Evolutionary conservation across 2,329 filamentous ascomycete species (phyloP), one percentile per base, ranked within the genome.

Genomic region (Pseudocercospora vitis): DNA sequence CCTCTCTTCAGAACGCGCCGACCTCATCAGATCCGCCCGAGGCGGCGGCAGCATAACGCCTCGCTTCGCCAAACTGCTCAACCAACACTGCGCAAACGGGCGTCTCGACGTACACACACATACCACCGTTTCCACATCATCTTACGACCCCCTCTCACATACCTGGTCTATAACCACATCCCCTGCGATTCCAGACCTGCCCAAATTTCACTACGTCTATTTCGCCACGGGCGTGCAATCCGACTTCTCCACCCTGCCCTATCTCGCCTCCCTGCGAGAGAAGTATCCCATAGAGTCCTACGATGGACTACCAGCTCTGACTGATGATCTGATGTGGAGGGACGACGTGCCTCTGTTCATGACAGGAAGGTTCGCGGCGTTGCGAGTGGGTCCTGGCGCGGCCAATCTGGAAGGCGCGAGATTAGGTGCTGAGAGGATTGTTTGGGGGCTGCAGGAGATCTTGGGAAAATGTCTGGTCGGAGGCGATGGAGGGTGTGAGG

Each of bases 31-130:
- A 58, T 71, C 76, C 39, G 88, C 88, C 0, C 79, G 87, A 5
- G 84, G 85, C 12, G 89, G 89, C 2, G 88, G 88, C n/a, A 90
- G 86, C 68, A 82, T 91, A 59, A 90, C 84, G 3, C 84, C 86
- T 0, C 74, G 77, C 0, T 90, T 84, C 68, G 74, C 82, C 58
- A 88, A 85, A 66, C 77, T 83, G n/a, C 71, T 90, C 5, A 83
- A 85, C 66, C 73, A 78, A 4, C 83, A 88, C 63, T 68, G 81
- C 1, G 70, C 78, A 0, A 66, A 72, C 0, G 77, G 80, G 1
- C 76, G 75, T 8, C 71, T 88, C 2, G 74, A 75, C 6, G 70
- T 89, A 6, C 76, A 81, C 51, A 80, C 81, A 0, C 70, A 81
- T 48, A 89, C 85, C 0, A 76, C 69, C 1, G 74, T 91, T 5